These are phyloP conservation scores for Solanum neorickii DNA, from an alignment of 257 asterid species.

Conservation along the genomic window DNA sequence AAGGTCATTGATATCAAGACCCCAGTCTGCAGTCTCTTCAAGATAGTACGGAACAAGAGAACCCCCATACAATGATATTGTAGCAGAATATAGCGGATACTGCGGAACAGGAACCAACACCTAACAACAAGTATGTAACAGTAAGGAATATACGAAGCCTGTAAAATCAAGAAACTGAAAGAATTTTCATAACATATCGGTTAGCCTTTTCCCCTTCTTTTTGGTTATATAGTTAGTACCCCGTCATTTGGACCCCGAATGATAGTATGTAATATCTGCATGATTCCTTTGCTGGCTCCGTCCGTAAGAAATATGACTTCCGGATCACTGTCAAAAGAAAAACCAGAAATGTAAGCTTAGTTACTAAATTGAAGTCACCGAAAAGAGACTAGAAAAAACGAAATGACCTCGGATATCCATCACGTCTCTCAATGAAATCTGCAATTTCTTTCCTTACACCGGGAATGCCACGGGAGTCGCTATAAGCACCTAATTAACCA, in stretches of 20 bases:
- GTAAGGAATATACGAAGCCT: neutral
- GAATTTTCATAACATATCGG: neutral
- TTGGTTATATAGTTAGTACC: slow-evolving; percentile 26
- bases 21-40: slow-evolving; percentile 97
- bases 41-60: slow-evolving; percentile 92
- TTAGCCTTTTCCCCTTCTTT: neutral
- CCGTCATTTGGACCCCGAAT: slow-evolving; percentile 65
- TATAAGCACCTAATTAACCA: slow-evolving; percentile 69
- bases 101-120: slow-evolving; percentile 97
- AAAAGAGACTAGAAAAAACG: neutral
- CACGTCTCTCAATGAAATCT: slow-evolving; percentile 90
- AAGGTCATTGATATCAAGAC: slow-evolving; percentile 75
- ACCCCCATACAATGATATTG: slow-evolving; percentile 81
- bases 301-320: slow-evolving; percentile 88
- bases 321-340: slow-evolving; percentile 57
- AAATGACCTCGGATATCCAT: slow-evolving; percentile 87
- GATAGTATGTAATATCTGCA: slow-evolving; percentile 62
- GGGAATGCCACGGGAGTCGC: slow-evolving; percentile 95
- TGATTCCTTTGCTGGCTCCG: slow-evolving; percentile 98
- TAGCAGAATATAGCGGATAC: slow-evolving; percentile 93
- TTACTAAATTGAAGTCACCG: neutral
- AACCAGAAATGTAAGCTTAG: neutral
- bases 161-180: neutral
- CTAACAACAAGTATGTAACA: slow-evolving; percentile 15
- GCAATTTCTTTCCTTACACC: slow-evolving; percentile 95